phyloP scores from a whole-genome alignment of 73 alveolate genomes.

The Tetrahymena elliotti region DNA sequence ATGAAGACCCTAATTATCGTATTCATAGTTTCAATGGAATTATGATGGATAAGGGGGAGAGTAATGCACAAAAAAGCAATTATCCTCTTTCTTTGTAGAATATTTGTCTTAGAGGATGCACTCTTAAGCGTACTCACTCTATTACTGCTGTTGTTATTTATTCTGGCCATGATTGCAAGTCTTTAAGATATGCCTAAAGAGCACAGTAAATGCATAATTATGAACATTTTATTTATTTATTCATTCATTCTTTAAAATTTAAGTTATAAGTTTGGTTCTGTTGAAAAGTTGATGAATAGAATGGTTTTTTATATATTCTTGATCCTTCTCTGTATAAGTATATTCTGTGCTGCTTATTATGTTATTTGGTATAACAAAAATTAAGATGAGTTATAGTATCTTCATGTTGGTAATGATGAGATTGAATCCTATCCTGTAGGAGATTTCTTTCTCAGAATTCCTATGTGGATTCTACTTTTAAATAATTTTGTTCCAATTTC shows the following conservation, averaged over 20 bases:
- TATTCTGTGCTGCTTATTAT: conserved; percentile 11
- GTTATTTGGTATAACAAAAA: neutral
- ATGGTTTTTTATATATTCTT: conserved; percentile 10
- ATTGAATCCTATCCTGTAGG: conserved; percentile 1
- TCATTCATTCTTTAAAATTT: conserved; percentile 18
- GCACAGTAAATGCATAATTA: conserved; percentile 35
- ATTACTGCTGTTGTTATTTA: conserved; percentile 75
- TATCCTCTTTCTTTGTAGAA: neutral
- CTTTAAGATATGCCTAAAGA: conserved; percentile 74
- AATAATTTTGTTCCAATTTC: conserved; percentile 40
- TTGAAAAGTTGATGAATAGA: conserved; percentile 24
- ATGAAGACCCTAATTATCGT: conserved; percentile 44
- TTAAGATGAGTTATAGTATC: neutral
- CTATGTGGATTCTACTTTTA: conserved; percentile 79
- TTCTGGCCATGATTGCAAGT: conserved; percentile 90
- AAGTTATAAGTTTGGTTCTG: conserved; percentile 57
- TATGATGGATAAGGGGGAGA: conserved; percentile 5
- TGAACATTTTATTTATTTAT: conserved; percentile 40
- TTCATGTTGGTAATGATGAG: neutral
- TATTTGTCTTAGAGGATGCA: conserved; percentile 70
- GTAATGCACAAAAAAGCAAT: neutral
- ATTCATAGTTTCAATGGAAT: conserved; percentile 50
- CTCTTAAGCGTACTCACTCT: conserved; percentile 71
- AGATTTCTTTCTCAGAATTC: conserved; percentile 37
- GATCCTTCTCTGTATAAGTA: neutral